A percentile compares a stretch with the other conserved stretches of the same genome.
Evolutionary conservation across 2,329 filamentous ascomycete species (phyloP).

Genomic region (Fusarium sp.): DNA sequence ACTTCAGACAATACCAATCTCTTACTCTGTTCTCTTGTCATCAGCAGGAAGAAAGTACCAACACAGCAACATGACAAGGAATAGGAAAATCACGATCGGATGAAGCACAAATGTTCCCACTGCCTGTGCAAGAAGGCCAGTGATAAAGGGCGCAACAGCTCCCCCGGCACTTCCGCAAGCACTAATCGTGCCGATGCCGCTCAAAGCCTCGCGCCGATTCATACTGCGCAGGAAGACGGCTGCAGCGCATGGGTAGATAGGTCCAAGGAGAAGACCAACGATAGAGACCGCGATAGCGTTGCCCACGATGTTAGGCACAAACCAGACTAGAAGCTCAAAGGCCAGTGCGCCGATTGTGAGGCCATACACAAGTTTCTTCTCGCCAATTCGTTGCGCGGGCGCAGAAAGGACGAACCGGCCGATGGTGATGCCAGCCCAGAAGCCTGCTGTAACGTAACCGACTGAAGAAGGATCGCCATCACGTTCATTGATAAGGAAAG

Average conservation of each 20-base stretch:
- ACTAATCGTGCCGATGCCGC: slow-evolving; percentile 75
- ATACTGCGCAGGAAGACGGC: slow-evolving; percentile 73
- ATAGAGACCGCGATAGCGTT: slow-evolving; percentile 76
- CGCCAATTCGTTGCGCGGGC: slow-evolving; percentile 75
- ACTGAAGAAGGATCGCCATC: slow-evolving; percentile 77
- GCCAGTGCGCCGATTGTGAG: slow-evolving; percentile 71
- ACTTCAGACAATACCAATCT: neutral
- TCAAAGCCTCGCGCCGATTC: slow-evolving; percentile 70
- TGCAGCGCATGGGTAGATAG: slow-evolving; percentile 81
- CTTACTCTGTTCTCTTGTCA: slow-evolving; percentile 68
- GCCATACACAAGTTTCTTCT: slow-evolving; percentile 75
- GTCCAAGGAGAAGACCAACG: slow-evolving; percentile 81
- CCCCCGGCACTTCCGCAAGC: slow-evolving; percentile 78
- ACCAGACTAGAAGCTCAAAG: slow-evolving; percentile 84
- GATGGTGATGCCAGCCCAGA: slow-evolving; percentile 80
- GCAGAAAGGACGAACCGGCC: slow-evolving; percentile 80
- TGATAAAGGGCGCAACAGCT: slow-evolving; percentile 75
- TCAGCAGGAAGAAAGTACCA: slow-evolving; percentile 72
- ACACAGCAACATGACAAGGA: slow-evolving; percentile 73
- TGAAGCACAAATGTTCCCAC: slow-evolving; percentile 74
- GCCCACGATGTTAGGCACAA: slow-evolving; percentile 79
- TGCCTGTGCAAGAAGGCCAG: slow-evolving; percentile 72
- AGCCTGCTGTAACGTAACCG: slow-evolving; percentile 82
- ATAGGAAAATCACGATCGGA: slow-evolving; percentile 76
- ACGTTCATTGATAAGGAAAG: slow-evolving; percentile 81